Evolutionary conservation across 1,139 yeast species (phyloP), one percentile per base, ranked within the genome.

Genomic region (Blastobotrys indianensis): DNA sequence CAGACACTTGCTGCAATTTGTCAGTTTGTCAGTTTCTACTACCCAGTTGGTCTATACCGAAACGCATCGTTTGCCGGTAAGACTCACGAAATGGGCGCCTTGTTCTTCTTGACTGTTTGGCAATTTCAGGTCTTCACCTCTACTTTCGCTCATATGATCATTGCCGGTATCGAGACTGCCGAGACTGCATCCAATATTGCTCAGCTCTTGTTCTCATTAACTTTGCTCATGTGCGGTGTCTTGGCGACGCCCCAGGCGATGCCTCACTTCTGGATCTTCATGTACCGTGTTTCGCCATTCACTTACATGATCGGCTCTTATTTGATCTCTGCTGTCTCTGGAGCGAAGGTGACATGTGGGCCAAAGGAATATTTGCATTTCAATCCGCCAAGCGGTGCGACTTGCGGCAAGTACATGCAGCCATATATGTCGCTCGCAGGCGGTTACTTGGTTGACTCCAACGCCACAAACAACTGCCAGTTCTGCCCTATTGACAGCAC

Each of bases 181-280:
- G 85, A 80, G 44, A 79, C 84, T 50, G 94, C 92, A 43, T 90
- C 86, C 51, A 82, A 83, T 58, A 57, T 82, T 50, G 79, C 82
- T 2, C 70, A 77, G 29, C 62, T 84, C 63, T 60, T 82, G 58
- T 83, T 82, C 65, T 76, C 90, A 13, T 67, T 84, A 74, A 73
- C 82, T 51, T 69, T 85, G 64, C 75, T 79, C 47, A 85, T 86
- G 78, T 82, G 92, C 69, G 95, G 95, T 75, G 94, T 84, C 37
- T 68, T 86, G 64, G 84, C 78, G 11, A 73, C 81, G 32, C 77
- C 82, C 29, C 61, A 67, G 11, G 69, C 67, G 12, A 65, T 84
- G 67, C 80, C 79, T 62, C 79, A 80, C 1, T 82, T 84, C 67
- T 82, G 73, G 73, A 70, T 58, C 51, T 86, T 84, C 69, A 80